phyloP scores from a whole-genome alignment of 768 basidiomycete genomes.

The Lactarius pseudohatsudake region DNA sequence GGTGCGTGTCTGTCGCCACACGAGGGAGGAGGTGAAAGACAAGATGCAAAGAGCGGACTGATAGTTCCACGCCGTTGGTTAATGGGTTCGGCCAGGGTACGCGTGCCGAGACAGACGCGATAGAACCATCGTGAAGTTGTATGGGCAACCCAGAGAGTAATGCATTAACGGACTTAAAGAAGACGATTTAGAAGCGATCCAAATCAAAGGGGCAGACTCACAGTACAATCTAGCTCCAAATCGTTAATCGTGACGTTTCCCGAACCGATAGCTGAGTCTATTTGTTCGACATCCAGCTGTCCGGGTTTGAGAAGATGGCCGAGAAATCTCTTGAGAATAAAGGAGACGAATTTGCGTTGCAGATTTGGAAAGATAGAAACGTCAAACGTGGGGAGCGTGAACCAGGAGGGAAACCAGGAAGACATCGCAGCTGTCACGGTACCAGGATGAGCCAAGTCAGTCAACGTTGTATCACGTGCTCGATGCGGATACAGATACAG shows the following conservation, averaged over 20 bases:
- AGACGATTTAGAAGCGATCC: slow-evolving; percentile 26
- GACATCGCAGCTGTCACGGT: slow-evolving; percentile 31
- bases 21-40: slow-evolving; percentile 49
- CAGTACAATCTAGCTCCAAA: slow-evolving; percentile 74
- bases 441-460: background rate
- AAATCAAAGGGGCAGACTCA: slow-evolving; percentile 39
- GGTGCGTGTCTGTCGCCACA: slow-evolving; percentile 29
- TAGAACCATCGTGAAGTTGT: slow-evolving; percentile 63
- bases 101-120: slow-evolving; percentile 72
- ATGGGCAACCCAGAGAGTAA: slow-evolving; percentile 67
- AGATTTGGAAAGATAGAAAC: slow-evolving; percentile 67
- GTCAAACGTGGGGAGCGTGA: slow-evolving; percentile 60
- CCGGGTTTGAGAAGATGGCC: slow-evolving; percentile 88
- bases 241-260: slow-evolving; percentile 86
- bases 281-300: slow-evolving; percentile 81
- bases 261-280: slow-evolving; percentile 91
- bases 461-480: background rate
- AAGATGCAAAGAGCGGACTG: slow-evolving; percentile 65
- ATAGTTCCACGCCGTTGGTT: slow-evolving; percentile 68
- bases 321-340: slow-evolving; percentile 76
- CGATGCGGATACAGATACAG: background rate
- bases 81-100: slow-evolving; percentile 87
- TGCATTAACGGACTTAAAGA: slow-evolving; percentile 71
- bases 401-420: slow-evolving; percentile 46
- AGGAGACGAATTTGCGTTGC: slow-evolving; percentile 88